These are phyloP conservation scores for Agarophyton chilense DNA, from an alignment of 23 red algal genomes.

Conservation along the genomic window DNA sequence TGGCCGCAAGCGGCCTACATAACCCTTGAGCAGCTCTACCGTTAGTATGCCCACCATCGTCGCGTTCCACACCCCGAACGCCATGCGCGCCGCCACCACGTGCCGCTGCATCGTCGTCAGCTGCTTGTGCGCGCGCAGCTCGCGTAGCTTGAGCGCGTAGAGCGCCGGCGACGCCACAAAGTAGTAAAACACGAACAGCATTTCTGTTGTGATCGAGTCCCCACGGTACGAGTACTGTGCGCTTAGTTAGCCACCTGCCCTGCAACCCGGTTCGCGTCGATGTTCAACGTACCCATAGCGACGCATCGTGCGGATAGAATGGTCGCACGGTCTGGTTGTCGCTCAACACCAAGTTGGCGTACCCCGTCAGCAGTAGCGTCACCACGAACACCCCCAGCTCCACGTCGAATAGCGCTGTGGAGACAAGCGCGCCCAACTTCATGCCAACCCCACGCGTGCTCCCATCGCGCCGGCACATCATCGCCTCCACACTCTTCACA, in stretches of 20 bases:
- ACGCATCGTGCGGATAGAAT: constrained; percentile 58
- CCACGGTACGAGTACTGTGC: constrained; percentile 24
- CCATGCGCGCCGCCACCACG: constrained; percentile 29
- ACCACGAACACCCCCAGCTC: constrained; percentile 44
- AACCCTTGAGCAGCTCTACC: constrained; percentile 61
- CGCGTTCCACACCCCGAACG: constrained; percentile 32
- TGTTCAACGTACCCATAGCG: constrained; percentile 38
- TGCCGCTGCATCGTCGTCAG: not conserved
- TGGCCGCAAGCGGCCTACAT: constrained; percentile 71
- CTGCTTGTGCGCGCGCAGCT: not conserved
- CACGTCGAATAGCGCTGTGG: constrained; percentile 2
- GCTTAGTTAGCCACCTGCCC: not conserved
- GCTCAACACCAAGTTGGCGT: constrained; percentile 18
- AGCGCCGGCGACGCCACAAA: constrained; percentile 7
- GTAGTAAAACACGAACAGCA: constrained; percentile 26
- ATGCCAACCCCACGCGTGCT: not conserved
- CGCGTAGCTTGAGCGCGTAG: not conserved
- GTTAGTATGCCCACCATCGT: constrained; percentile 33
- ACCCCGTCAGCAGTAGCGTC: constrained; percentile 46
- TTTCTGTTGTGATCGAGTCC: constrained; percentile 10
- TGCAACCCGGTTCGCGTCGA: not conserved
- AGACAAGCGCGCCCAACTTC: not conserved
- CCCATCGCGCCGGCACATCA: too few species aligned
- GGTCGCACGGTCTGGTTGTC: constrained; percentile 30
- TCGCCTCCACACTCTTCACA: too few species aligned